phyloP scores from a whole-genome alignment of 176 grass and related monocot species.

The Zea mays region DNA sequence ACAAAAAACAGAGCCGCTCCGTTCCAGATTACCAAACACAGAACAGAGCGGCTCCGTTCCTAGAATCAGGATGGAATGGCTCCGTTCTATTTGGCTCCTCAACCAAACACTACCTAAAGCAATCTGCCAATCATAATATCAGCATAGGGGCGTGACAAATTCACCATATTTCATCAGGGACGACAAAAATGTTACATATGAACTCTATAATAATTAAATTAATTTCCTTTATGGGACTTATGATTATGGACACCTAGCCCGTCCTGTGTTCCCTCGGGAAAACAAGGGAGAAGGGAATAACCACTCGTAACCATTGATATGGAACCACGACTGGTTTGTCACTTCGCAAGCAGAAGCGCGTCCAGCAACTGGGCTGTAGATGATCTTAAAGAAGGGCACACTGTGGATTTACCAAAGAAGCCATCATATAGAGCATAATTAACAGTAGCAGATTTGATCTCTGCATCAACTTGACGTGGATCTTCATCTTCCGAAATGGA shows the following conservation, averaged over 20 bases:
- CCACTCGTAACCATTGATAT: neutral
- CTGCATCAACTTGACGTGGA: constrained; percentile 62
- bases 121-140: neutral
- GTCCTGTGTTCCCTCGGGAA: neutral
- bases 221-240: neutral
- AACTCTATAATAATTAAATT: neutral
- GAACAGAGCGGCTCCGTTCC: no score
- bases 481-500: constrained; percentile 59
- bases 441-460: constrained; percentile 69
- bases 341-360: constrained; percentile 38
- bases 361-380: constrained; percentile 51
- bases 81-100: no score
- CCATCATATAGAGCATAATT: constrained; percentile 76
- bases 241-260: neutral
- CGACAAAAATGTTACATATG: neutral
- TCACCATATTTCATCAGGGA: neutral
- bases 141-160: neutral
- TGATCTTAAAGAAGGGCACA: constrained; percentile 71
- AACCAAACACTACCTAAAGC: no score
- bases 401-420: constrained; percentile 71
- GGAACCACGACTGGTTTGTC: constrained; percentile 8
- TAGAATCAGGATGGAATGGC: no score
- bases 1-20: no score
- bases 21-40: no score
- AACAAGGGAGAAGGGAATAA: neutral